Conservation (phyloP, 345 rosid genomes). For the Aquilaria sinensis region DNA sequence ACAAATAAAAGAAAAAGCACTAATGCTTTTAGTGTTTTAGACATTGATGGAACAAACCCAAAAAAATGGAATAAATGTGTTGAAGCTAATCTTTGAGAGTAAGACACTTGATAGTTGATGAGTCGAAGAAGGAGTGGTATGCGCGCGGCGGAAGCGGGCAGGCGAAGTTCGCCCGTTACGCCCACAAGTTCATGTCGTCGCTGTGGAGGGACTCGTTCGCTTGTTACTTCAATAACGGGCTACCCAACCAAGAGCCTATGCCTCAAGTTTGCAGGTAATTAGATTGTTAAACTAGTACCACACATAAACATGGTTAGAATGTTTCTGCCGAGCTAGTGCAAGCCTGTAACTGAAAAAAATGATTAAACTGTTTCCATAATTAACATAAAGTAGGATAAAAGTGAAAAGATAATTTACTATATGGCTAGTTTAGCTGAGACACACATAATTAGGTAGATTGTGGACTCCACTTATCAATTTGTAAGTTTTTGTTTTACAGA, state of each 20-base stretch:
- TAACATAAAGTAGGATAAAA: not conserved
- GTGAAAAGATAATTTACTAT: no score
- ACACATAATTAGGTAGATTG: no score
- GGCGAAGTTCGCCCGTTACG: conserved; percentile 2
- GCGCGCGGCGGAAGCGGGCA: conserved; percentile 22
- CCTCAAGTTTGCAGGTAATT: conserved; percentile 40
- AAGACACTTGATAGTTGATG: conserved; percentile 13
- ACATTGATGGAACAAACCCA: not conserved
- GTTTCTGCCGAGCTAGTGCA: no score
- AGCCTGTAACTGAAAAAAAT: no score
- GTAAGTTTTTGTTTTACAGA: conserved; percentile 14
- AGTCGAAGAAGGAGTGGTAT: conserved; percentile 38
- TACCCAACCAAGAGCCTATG: conserved; percentile 26
- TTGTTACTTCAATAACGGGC: conserved; percentile 33
- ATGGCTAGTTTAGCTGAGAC: not conserved
- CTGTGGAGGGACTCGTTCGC: conserved; percentile 41
- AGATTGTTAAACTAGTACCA: no score
- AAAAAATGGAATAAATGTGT: no score
- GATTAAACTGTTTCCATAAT: conserved; percentile 11
- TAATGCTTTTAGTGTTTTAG: not conserved
- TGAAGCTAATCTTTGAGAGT: no score
- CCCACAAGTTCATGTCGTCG: not conserved
- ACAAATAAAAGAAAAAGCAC: conserved; percentile 14
- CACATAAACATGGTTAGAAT: no score
- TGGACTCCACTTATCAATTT: no score